These are phyloP conservation scores for Eustoma russellianum DNA, from an alignment of 257 asterid genomes.

Conservation along the genomic window DNA sequence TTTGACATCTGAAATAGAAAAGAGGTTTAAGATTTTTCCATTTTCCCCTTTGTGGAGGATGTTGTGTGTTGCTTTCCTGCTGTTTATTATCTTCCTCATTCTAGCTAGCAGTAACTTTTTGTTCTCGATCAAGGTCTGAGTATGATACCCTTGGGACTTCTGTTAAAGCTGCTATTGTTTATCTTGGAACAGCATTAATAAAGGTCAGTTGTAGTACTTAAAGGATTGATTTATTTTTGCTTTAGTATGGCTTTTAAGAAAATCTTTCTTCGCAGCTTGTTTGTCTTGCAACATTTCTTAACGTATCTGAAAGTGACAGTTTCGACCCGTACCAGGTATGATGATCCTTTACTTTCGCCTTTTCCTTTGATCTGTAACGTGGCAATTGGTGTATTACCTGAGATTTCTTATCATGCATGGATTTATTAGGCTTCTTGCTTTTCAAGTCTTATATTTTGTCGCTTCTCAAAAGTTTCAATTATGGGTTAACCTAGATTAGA, in stretches of 20 bases:
- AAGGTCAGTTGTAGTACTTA: conserved; percentile 41
- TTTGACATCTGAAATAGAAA: no score
- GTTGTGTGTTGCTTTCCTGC: background rate
- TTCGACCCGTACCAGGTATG: conserved; percentile 94
- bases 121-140: conserved; percentile 55
- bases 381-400: no score
- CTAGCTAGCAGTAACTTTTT: background rate
- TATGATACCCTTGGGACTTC: conserved; percentile 96
- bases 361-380: background rate
- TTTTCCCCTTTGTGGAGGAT: no score
- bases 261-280: conserved; percentile 58
- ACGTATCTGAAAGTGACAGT: conserved; percentile 81
- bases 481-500: no score
- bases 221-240: conserved; percentile 6
- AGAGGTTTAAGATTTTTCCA: no score
- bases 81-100: background rate
- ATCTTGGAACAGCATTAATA: conserved; percentile 70
- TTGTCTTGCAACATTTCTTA: conserved; percentile 94
- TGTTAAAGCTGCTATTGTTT: conserved; percentile 68
- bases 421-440: no score
- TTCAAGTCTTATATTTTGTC: no score
- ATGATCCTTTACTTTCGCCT: background rate
- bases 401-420: no score
- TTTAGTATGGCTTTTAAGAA: conserved; percentile 2
- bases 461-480: no score